phyloP scores from a whole-genome alignment of 208 protist species.

The Kentomonas sorsogonicus region DNA sequence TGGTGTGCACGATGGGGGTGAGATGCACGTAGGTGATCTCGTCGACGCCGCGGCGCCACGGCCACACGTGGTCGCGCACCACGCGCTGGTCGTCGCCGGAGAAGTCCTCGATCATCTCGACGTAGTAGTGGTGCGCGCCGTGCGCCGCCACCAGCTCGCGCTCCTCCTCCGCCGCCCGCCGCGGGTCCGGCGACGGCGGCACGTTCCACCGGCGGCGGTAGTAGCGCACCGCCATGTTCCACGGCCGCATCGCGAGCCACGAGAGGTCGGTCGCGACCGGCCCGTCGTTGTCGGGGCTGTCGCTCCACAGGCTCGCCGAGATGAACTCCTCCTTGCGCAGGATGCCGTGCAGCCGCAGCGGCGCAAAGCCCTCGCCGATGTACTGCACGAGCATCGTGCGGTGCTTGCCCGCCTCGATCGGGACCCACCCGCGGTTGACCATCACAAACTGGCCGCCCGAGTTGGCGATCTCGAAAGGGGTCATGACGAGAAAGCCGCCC shows the following conservation, averaged over 20 bases:
- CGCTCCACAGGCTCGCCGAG: constrained; percentile 37
- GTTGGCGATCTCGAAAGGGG: constrained; percentile 75
- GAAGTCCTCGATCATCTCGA: constrained; percentile 87
- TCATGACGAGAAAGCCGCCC: constrained; percentile 84
- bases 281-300: constrained; percentile 59
- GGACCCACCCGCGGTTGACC: constrained; percentile 86
- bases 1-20: constrained; percentile 78
- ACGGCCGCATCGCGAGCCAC: constrained; percentile 76
- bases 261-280: constrained; percentile 67
- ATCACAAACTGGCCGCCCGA: constrained; percentile 60
- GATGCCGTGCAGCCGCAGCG: constrained; percentile 46
- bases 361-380: constrained; percentile 73
- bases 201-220: constrained; percentile 64
- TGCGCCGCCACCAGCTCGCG: constrained; percentile 33
- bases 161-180: constrained; percentile 4
- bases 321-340: constrained; percentile 75
- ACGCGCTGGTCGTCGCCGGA: constrained; percentile 84
- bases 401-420: constrained; percentile 83
- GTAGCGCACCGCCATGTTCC: constrained; percentile 67
- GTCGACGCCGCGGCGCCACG: constrained; percentile 60
- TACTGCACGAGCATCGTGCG: constrained; percentile 77
- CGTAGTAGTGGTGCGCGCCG: constrained; percentile 73
- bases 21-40: constrained; percentile 84
- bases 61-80: constrained; percentile 69
- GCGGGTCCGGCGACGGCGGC: constrained; percentile 13